Evolutionary conservation across 164 flowering plant genomes (phyloP).

Genomic region (Buxus sempervirens): DNA sequence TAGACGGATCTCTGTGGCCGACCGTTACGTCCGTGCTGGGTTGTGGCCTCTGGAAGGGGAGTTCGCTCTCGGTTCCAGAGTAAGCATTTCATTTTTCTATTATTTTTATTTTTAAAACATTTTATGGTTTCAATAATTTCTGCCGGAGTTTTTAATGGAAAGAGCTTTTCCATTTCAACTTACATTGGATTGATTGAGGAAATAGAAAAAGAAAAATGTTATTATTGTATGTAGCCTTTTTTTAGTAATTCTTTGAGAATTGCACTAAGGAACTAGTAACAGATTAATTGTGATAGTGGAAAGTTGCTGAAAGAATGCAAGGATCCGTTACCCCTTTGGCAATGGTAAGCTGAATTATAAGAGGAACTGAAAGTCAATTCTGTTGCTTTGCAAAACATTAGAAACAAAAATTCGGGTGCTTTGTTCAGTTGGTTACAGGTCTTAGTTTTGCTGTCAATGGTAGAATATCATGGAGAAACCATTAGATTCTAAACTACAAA

Average conservation of each 20-base stretch:
- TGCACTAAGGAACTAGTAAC: too few relatives aligned
- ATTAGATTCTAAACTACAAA: not conserved
- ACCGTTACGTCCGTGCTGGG: conserved; percentile 33
- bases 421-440: not conserved
- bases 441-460: not conserved
- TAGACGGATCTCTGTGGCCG: conserved; percentile 28
- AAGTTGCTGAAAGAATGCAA: too few relatives aligned
- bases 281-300: too few relatives aligned
- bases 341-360: too few relatives aligned
- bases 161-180: too few relatives aligned
- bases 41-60: conserved; percentile 29
- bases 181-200: too few relatives aligned
- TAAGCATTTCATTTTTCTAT: not conserved
- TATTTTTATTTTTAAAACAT: not conserved
- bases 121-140: too few relatives aligned
- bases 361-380: not conserved
- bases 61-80: conserved; percentile 41
- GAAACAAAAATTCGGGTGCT: not conserved
- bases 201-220: not conserved
- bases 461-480: not conserved
- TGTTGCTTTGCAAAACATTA: not conserved
- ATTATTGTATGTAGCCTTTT: too few relatives aligned
- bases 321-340: too few relatives aligned
- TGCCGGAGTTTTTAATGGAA: too few relatives aligned
- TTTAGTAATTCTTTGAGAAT: too few relatives aligned